Evolutionary conservation across 805 yeast genomes (phyloP), one percentile per base, ranked within the genome.

Genomic region (Nadsonia fulvescens): DNA sequence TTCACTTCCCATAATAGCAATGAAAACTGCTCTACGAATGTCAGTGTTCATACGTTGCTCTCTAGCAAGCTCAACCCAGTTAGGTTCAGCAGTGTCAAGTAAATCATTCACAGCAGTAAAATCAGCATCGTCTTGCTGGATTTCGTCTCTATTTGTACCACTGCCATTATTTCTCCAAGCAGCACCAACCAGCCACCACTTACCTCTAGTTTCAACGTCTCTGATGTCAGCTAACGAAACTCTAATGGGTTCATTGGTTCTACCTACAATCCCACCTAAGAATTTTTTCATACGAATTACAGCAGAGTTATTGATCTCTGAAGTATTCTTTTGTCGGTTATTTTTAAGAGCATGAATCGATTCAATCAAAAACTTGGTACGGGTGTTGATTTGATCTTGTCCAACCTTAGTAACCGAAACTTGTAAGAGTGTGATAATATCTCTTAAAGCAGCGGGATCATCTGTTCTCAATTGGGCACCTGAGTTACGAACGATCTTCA

Each of bases 131-230:
- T 44, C 42, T 32, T 10, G 37, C 12, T 38, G 43, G 47, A 14
- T 46, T 40, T 4, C 26, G 3, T 46, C 45, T 5, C 38, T 34
- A 4, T 38, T 46, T 5, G 26, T 18, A 4, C 23, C 22, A 5
- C 22, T n/a, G 9, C 27, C 58, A 29, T 56, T 53, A 3, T 93
- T 94, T 42, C 70, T 78, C 94, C 95, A 89, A 0, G 98, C 93
- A 1, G 96, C 78, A 25, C 99, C 99, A 15, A 89, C 86, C 16
- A 89, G 58, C 99, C 99, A 89, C 99, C 99, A 89, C 50, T 86
- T 89, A 31, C 99, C 99, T 36, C 70, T 68, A 1, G 73, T 66
- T 8, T 73, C 77, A 13, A 79, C 61, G 33, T 66, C 68, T 25
- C 65, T 68, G 31, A 89, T 81, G 52, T 89, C 99, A 23, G 68